Evolutionary conservation across 2,329 filamentous ascomycete genomes (phyloP).

Genomic region (Whalleya microplaca): DNA sequence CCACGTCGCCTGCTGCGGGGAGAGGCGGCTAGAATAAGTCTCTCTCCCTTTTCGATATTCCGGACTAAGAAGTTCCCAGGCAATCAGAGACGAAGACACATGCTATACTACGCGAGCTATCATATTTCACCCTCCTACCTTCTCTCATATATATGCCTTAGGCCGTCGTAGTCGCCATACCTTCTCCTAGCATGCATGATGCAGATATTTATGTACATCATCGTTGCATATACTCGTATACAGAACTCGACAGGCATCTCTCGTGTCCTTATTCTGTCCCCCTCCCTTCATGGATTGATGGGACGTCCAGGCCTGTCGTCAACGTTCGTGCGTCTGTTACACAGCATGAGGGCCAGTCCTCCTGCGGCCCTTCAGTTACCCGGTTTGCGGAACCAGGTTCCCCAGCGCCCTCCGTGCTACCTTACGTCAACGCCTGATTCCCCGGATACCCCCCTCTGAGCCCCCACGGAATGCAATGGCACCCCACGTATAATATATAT

Average conservation of each 20-base stretch:
- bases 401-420: constrained; percentile 1
- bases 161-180: constrained; percentile 5
- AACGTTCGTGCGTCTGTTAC: constrained; percentile 8
- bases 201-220: constrained; percentile 2
- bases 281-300: no score
- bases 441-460: constrained; percentile 1
- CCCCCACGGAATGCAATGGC: neutral
- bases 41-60: neutral
- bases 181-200: constrained; percentile 15
- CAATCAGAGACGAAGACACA: constrained; percentile 12
- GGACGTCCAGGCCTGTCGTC: no score
- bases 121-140: constrained; percentile 7
- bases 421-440: neutral
- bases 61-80: neutral
- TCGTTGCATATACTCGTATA: neutral
- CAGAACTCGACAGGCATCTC: constrained; percentile 1
- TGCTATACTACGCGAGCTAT: constrained; percentile 23
- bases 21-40: neutral
- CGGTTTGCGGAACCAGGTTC: constrained; percentile 14
- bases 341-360: constrained; percentile 3
- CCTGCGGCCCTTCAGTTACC: constrained; percentile 1
- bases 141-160: neutral
- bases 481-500: no score
- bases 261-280: neutral
- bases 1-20: neutral